Percentiles rank a stretch among this genome's conserved stretches.
Conservation (phyloP, 164 flowering plant genomes). For the Piper longum region DNA sequence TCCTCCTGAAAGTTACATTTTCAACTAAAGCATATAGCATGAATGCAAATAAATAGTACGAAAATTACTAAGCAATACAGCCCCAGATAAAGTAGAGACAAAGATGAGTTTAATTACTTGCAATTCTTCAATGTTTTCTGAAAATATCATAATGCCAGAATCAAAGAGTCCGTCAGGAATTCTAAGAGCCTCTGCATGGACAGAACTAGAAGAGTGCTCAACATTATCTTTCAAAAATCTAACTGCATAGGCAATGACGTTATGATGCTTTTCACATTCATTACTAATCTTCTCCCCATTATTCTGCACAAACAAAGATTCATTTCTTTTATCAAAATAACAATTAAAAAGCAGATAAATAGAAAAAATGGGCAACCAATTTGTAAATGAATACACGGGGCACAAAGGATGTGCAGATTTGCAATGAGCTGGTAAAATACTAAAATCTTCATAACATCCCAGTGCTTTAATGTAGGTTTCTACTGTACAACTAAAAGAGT, state of each 20-base stretch:
- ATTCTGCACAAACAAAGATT: not conserved
- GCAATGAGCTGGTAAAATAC: too few species aligned
- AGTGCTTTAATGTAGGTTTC: too few species aligned
- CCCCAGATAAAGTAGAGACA: not conserved
- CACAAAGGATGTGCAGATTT: too few species aligned
- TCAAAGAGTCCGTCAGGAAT: slow-evolving; percentile 54
- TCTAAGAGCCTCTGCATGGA: slow-evolving; percentile 47
- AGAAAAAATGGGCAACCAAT: too few species aligned
- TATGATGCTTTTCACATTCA: not conserved
- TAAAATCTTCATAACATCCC: too few species aligned
- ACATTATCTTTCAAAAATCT: slow-evolving; percentile 54
- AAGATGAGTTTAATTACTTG: slow-evolving; percentile 34
- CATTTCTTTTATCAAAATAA: too few species aligned
- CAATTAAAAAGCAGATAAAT: too few species aligned
- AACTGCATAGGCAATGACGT: slow-evolving; percentile 52
- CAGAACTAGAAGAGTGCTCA: slow-evolving; percentile 16
- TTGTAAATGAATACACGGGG: too few species aligned
- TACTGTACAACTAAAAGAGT: too few species aligned
- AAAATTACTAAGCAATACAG: too few species aligned
- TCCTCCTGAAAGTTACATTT: slow-evolving; percentile 38
- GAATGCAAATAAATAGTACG: too few species aligned
- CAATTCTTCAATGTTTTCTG: slow-evolving; percentile 47
- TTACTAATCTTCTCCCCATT: not conserved
- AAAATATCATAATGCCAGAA: slow-evolving; percentile 27
- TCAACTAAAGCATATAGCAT: not conserved